Base-by-base conservation (phyloP, 345 rosid genomes). In the Psidium friedrichsthalianum region DNA sequence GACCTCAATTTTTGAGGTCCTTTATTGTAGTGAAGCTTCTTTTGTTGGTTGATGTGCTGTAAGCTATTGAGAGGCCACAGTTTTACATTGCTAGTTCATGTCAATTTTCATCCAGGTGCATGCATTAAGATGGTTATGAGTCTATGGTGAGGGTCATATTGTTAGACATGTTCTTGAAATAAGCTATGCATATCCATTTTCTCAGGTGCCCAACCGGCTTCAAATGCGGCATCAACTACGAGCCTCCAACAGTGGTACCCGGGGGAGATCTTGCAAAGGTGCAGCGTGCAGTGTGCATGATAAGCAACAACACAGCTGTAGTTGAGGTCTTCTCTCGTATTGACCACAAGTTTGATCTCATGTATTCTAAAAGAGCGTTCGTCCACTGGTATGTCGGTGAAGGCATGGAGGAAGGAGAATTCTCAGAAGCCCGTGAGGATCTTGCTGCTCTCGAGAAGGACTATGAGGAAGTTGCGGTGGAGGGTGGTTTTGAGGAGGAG, bases 381-480 rank as follows among this genome's bases (percentile, higher is more conserved):
- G 98, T 95, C 24, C 97, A 94, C 86, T 95, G 97, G 97, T 94
- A 95, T 27, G 97, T 95, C n/a, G 98, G 98, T 8, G 98, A 95
- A 88, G 98, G 97, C 69, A 94, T 95, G 98, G 98, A 94, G 88
- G 98, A 95, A 89, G 97, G 98, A 61, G 97, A 95, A 87, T 95
- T 95, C 92, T 95, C 97, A 3, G 95, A 95, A 88, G 98, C 98
- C 80, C 94, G 98, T 54, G 97, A 95, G 87, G 98, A 94, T 89
- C 96, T 95, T 40, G 96, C 98, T 78, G 95, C 98, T 56, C 95
- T 95, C 3, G 96, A 95, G 90, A 95, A 95, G 87, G 96, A 95
- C 87, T 95, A 94, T 1, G 97, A 94, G 92, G 98, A 95, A 89
- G 97, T 95, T 51, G 96, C 97, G 49, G 97, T 92, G 25, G 97